These are phyloP conservation scores for Aspergillus eucalypticola DNA, from an alignment of 2,329 filamentous ascomycete genomes.

Conservation along the genomic window DNA sequence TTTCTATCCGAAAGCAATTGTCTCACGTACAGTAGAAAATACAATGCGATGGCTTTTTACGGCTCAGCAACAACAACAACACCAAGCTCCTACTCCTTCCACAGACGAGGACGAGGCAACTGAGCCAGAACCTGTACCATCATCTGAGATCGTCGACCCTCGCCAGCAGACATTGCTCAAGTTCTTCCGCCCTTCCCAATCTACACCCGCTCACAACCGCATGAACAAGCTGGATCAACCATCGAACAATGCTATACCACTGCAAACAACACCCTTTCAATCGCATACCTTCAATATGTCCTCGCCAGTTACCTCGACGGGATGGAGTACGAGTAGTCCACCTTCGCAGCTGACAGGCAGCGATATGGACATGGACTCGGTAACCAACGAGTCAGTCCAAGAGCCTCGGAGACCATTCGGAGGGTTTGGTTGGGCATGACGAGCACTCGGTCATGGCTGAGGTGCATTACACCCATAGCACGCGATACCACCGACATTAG, in stretches of 20 bases:
- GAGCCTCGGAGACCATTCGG: constrained; percentile 29
- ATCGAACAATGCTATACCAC: constrained; percentile 21
- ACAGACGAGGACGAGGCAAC: constrained; percentile 26
- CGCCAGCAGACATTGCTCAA: constrained; percentile 43
- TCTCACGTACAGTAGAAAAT: constrained; percentile 37
- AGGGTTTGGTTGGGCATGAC: constrained; percentile 36
- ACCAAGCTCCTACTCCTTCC: constrained; percentile 16
- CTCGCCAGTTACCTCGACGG: constrained; percentile 19
- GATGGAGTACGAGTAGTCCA: constrained; percentile 27
- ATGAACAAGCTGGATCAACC: constrained; percentile 18
- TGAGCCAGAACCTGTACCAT: constrained; percentile 27
- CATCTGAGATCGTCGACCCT: constrained; percentile 35
- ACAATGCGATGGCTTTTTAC: constrained; percentile 46
- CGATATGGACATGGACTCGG: constrained; percentile 36
- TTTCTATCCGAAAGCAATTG: neutral
- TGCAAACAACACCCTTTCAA: constrained; percentile 22
- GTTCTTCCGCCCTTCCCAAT: constrained; percentile 39
- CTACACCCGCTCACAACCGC: constrained; percentile 20
- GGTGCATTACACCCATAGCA: neutral
- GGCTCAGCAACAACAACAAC: constrained; percentile 35
- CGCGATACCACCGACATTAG: neutral
- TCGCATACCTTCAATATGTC: constrained; percentile 20
- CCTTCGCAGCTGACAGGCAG: constrained; percentile 20
- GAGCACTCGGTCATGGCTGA: constrained; percentile 1
- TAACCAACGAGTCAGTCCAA: constrained; percentile 22